A percentile compares a stretch with the other conserved stretches of the same genome.
These are phyloP conservation scores for Psilocybe cyanescens DNA, from an alignment of 768 basidiomycete genomes.

Conservation along the genomic window DNA sequence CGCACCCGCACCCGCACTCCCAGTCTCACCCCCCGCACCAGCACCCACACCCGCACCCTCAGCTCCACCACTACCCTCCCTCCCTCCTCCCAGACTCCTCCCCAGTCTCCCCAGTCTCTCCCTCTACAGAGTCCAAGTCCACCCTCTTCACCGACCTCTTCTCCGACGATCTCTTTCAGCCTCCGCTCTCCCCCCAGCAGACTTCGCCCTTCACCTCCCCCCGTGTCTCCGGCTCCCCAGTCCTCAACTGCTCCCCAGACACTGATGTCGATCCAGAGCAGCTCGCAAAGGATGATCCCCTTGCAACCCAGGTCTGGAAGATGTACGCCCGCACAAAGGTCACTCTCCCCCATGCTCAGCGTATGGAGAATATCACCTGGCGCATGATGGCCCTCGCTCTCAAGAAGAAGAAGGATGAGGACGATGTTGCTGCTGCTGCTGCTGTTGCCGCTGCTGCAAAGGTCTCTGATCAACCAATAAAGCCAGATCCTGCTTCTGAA, in stretches of 20 bases:
- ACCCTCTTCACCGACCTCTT: constrained; percentile 73
- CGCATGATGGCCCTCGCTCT: constrained; percentile 97
- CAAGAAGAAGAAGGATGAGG: constrained; percentile 85
- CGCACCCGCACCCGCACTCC: constrained; percentile 50
- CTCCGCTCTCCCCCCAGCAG: constrained; percentile 42
- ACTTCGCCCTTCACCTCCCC: constrained; percentile 69
- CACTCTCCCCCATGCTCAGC: constrained; percentile 86
- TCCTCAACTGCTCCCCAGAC: constrained; percentile 52
- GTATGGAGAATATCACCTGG: constrained; percentile 99
- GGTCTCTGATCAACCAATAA: background rate
- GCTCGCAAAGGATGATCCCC: constrained; percentile 83
- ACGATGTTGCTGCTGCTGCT: constrained; percentile 39
- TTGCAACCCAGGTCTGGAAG: constrained; percentile 97
- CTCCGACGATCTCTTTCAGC: constrained; percentile 67
- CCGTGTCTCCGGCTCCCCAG: constrained; percentile 69
- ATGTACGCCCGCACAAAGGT: constrained; percentile 93
- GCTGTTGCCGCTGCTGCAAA: background rate
- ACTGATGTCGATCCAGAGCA: constrained; percentile 61
- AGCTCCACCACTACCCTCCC: constrained; percentile 45
- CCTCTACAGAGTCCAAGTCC: constrained; percentile 59
- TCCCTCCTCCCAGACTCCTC: constrained; percentile 41
- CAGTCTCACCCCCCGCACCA: constrained; percentile 66
- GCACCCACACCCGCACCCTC: constrained; percentile 37
- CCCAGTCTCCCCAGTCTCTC: constrained; percentile 45
- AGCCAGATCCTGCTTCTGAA: background rate